Evolutionary conservation across 2,329 filamentous ascomycete genomes (phyloP).

Genomic region (Colletotrichum tamarilloi): DNA sequence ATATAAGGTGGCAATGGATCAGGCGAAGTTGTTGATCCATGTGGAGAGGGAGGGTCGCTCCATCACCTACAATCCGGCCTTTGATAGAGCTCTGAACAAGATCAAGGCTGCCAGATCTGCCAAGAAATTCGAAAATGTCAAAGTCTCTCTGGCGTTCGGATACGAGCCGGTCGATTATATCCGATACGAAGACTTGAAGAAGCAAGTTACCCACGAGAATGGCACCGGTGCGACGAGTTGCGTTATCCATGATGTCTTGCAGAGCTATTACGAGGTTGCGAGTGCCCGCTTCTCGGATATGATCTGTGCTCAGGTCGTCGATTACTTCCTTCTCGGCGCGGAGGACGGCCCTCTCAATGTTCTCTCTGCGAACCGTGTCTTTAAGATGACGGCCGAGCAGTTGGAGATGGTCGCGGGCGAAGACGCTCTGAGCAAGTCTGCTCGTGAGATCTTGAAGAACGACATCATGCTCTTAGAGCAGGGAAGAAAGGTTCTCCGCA

Average conservation of each 20-base stretch:
- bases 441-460: constrained; percentile 54
- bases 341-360: constrained; percentile 61
- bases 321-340: constrained; percentile 63
- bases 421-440: constrained; percentile 52
- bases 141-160: no score
- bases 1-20: constrained; percentile 60
- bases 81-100: constrained; percentile 51
- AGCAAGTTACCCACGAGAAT: not conserved
- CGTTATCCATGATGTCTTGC: constrained; percentile 69
- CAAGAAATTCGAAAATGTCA: not conserved
- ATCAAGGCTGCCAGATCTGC: not conserved
- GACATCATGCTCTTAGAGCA: constrained; percentile 59
- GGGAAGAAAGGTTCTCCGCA: constrained; percentile 40
- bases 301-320: constrained; percentile 68
- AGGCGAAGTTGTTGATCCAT: constrained; percentile 61
- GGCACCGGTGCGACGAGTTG: constrained; percentile 46
- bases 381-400: constrained; percentile 57
- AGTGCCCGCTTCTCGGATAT: constrained; percentile 72
- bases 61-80: constrained; percentile 64
- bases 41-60: constrained; percentile 60
- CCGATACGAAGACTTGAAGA: not conserved
- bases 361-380: constrained; percentile 63
- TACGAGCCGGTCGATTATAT: no score
- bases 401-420: constrained; percentile 70
- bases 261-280: constrained; percentile 71